Percentiles rank a stretch among this genome's conserved stretches.
Conservation (phyloP, 2,329 filamentous ascomycete genomes). For the Mycosphaerella sp. region DNA sequence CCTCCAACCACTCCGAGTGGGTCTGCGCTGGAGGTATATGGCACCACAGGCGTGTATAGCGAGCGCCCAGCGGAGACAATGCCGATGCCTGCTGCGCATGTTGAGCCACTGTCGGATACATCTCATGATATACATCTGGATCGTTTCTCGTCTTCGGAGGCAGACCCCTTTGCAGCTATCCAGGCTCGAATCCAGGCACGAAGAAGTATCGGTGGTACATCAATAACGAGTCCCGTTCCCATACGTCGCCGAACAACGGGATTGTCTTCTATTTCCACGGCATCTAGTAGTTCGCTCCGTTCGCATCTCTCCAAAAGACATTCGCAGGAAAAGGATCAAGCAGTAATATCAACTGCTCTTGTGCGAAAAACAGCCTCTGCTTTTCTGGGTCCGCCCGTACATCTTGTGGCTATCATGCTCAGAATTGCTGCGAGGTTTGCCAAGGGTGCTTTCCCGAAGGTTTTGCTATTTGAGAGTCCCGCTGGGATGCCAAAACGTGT, state of each 20-base stretch:
- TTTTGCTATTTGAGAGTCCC: constrained; percentile 26
- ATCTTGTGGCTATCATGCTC: constrained; percentile 72
- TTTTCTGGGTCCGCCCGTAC: constrained; percentile 70
- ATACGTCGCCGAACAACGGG: constrained; percentile 33
- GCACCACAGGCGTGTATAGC: constrained; percentile 1
- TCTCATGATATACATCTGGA: background rate
- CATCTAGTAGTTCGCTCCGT: constrained; percentile 18
- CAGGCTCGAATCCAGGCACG: constrained; percentile 33
- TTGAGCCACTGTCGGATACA: background rate
- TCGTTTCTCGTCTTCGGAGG: constrained; percentile 1
- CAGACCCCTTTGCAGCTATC: constrained; percentile 31
- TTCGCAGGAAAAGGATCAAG: constrained; percentile 11
- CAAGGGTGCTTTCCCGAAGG: constrained; percentile 35
- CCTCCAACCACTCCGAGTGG: background rate
- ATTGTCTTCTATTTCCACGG: constrained; percentile 35
- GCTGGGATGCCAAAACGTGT: constrained; percentile 45
- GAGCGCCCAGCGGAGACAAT: constrained; percentile 7
- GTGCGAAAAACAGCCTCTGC: constrained; percentile 71
- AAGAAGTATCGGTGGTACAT: constrained; percentile 29
- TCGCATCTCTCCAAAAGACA: constrained; percentile 12
- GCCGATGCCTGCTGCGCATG: background rate
- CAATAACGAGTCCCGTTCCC: constrained; percentile 31
- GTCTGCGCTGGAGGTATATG: background rate
- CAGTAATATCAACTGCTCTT: constrained; percentile 39
- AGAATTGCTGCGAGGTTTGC: constrained; percentile 72